Evolutionary conservation across 2,329 filamentous ascomycete genomes (phyloP).

Genomic region (Alternaria sp.): DNA sequence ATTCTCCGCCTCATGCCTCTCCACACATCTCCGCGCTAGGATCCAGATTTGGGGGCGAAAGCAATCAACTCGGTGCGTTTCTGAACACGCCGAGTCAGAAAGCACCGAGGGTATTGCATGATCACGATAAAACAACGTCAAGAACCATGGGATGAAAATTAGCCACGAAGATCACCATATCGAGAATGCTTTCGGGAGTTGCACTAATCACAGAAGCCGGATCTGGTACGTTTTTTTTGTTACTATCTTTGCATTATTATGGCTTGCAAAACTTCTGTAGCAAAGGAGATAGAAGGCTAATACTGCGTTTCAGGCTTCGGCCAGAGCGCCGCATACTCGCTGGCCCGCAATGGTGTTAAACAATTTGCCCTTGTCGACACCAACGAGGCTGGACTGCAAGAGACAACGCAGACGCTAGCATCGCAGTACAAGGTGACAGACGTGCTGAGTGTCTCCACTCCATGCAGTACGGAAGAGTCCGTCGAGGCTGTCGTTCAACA

Average conservation of each 20-base stretch:
- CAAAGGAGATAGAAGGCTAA: conserved; percentile 5
- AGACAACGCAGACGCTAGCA: conserved; percentile 10
- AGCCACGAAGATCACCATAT: conserved; percentile 1
- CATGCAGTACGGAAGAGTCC: conserved; percentile 27
- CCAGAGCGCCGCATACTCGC: conserved; percentile 12
- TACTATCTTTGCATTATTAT: neutral
- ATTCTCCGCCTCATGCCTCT: neutral
- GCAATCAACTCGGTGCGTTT: conserved; percentile 8
- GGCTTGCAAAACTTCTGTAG: neutral
- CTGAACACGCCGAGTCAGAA: conserved; percentile 7
- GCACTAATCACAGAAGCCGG: conserved; percentile 14
- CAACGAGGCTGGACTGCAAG: conserved; percentile 12
- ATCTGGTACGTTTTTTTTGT: conserved; percentile 9
- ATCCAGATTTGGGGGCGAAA: neutral
- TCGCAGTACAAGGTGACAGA: conserved; percentile 4
- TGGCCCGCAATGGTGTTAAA: conserved; percentile 8
- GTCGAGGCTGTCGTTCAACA: conserved; percentile 46
- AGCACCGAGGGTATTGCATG: conserved; percentile 6
- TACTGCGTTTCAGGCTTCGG: conserved; percentile 9
- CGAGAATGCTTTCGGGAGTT: conserved; percentile 13
- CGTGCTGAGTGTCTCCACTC: conserved; percentile 10
- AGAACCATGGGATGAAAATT: conserved; percentile 4
- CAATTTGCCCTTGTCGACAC: conserved; percentile 16
- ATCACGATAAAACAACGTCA: conserved; percentile 12
- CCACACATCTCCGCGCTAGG: neutral